Evolutionary conservation across 768 basidiomycete genomes (phyloP).

Genomic region (Saitozyma podzolica): DNA sequence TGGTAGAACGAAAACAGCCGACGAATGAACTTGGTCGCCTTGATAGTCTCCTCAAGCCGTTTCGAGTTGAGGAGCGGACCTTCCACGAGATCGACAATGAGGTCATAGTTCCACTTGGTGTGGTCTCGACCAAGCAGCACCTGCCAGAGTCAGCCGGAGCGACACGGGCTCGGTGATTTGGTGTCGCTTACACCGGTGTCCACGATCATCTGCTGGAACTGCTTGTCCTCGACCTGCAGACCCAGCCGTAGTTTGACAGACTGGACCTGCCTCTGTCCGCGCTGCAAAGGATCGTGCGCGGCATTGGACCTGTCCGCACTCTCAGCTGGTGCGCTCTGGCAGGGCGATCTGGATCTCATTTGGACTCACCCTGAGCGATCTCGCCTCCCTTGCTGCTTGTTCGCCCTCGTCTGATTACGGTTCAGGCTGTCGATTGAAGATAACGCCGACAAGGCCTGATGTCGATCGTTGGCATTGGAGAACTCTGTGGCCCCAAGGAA

Average conservation of each 20-base stretch:
- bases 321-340: neutral
- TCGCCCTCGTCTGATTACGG: conserved; percentile 75
- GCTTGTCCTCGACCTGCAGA: conserved; percentile 92
- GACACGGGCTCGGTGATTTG: neutral
- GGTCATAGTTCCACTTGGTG: conserved; percentile 88
- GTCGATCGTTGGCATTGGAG: conserved; percentile 70
- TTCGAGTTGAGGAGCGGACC: conserved; percentile 89
- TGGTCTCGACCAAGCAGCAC: conserved; percentile 86
- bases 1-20: conserved; percentile 91
- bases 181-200: conserved; percentile 71
- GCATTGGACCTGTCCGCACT: conserved; percentile 2
- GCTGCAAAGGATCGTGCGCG: conserved; percentile 74
- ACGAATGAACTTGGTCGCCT: conserved; percentile 82
- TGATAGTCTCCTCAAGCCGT: conserved; percentile 90
- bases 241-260: conserved; percentile 84
- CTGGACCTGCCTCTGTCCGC: conserved; percentile 87
- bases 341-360: neutral
- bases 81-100: conserved; percentile 81
- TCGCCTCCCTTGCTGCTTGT: conserved; percentile 35
- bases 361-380: conserved; percentile 19
- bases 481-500: conserved; percentile 80
- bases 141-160: conserved; percentile 53
- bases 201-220: conserved; percentile 78
- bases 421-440: conserved; percentile 90
- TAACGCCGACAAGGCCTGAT: conserved; percentile 78